Evolutionary conservation across 805 yeast species (phyloP).

Genomic region (Debaryomyces maramus): DNA sequence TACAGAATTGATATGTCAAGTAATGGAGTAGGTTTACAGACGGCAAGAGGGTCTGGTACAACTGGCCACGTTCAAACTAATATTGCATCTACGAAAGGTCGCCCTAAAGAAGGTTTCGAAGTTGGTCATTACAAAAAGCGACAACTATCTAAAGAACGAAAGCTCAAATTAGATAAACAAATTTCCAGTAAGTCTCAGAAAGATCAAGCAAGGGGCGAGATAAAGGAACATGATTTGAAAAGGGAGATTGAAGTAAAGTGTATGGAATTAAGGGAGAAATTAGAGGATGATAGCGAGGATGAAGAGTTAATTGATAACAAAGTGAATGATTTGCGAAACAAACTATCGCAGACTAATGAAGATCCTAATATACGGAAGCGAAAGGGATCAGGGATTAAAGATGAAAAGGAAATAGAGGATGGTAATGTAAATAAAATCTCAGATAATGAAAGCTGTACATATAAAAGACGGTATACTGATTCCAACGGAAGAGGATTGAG

Average conservation of each 20-base stretch:
- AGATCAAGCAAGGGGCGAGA: slow-evolving; percentile 19
- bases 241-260: slow-evolving; percentile 47
- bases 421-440: too few species aligned
- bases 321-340: slow-evolving; percentile 21
- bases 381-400: too few species aligned
- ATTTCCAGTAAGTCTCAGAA: slow-evolving; percentile 13
- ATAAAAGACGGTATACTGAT: slow-evolving; percentile 7
- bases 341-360: slow-evolving; percentile 8
- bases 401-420: too few species aligned
- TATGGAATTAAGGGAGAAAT: slow-evolving; percentile 48
- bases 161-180: slow-evolving; percentile 18
- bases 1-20: slow-evolving; percentile 10
- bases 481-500: slow-evolving; percentile 1
- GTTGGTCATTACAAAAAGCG: slow-evolving; percentile 41
- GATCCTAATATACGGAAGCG: slow-evolving; percentile 1
- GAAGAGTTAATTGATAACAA: slow-evolving; percentile 28
- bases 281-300: slow-evolving; percentile 48
- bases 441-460: too few species aligned
- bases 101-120: slow-evolving; percentile 19
- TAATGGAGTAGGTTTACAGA: slow-evolving; percentile 46
- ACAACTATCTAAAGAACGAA: slow-evolving; percentile 20
- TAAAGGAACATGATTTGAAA: slow-evolving; percentile 34
- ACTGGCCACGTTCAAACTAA: slow-evolving; percentile 60
- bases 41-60: slow-evolving; percentile 63
- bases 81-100: slow-evolving; percentile 22